Base-by-base conservation (phyloP, 83 land plant genomes). In the Diphasiastrum complanatum region DNA sequence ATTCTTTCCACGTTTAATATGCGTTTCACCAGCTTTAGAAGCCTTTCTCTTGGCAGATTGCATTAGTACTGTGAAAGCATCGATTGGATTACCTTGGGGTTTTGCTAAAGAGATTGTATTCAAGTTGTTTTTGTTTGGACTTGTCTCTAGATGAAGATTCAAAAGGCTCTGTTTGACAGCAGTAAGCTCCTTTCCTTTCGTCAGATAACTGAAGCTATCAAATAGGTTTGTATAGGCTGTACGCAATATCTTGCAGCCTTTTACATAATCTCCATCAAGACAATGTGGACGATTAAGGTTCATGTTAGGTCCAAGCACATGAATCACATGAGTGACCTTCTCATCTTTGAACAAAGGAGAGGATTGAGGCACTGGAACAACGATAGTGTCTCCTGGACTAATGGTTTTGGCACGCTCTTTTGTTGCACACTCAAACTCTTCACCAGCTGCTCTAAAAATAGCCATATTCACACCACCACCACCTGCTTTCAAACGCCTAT, bases 391-490 rank as follows among this genome's bases (percentile, higher is more conserved):
- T 25, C 97, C 97, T 47, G 95, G 85, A n/a, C 18, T 59, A 26
- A 91, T 69, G 28, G 80, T 65, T 48, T 74, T 74, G 45, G 90
- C 90, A 40, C 41, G 47, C 63, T 83, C 60, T 45, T 81, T 85
- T 3, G 95, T 87, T 61, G 82, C 95, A 65, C 33, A 45, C 68
- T 84, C 95, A 14, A 91, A 56, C 5, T 61, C 78, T 3, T 71
- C 61, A 25, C 97, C 97, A 23, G 80, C 97, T 61, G 90, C 95
- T 43, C 61, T 75, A 60, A 77, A 91, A 51, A 91, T 87, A 33
- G 97, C 95, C 40, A 91, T 84, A 77, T 91, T 91, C 14, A 87
- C 97, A 8, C 97, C 97, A 32, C 97, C 97, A 60, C 97, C 95
- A 43, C 90, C 95, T 33, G 89, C 82, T 74, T 82, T 87, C 65